These are phyloP conservation scores for Canna indica DNA, from an alignment of 176 grass and related monocot genomes.

Conservation along the genomic window DNA sequence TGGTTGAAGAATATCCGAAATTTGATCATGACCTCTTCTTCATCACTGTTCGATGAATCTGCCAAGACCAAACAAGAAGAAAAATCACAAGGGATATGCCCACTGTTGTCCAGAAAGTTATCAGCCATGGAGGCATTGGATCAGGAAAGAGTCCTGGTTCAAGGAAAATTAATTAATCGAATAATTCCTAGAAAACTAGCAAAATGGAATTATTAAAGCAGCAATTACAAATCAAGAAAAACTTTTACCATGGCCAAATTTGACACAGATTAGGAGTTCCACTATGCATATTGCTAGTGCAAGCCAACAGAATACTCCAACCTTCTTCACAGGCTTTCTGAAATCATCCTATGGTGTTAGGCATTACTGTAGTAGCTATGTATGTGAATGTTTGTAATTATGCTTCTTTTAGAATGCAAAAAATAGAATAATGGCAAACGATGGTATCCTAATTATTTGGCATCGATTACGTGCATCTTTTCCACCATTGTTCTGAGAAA, in stretches of 20 bases:
- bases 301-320: conserved; percentile 95
- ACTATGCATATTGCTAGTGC: conserved; percentile 92
- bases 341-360: conserved; percentile 18
- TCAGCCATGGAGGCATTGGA: conserved; percentile 70
- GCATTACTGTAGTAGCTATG: neutral
- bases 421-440: neutral
- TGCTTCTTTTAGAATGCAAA: no score
- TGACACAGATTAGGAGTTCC: conserved; percentile 92
- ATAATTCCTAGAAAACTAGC: neutral
- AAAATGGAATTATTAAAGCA: neutral
- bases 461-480: neutral
- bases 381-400: no score
- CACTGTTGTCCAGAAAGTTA: conserved; percentile 53
- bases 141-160: conserved; percentile 70
- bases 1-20: conserved; percentile 12
- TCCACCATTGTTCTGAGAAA: neutral
- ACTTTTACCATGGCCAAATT: conserved; percentile 70
- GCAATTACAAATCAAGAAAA: conserved; percentile 2
- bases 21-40: conserved; percentile 57
- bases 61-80: conserved; percentile 72
- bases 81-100: conserved; percentile 36
- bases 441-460: neutral
- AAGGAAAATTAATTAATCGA: neutral
- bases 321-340: conserved; percentile 93
- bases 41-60: conserved; percentile 55